phyloP scores from a whole-genome alignment of 345 rosid genomes.

The Euphorbia pulcherrima region DNA sequence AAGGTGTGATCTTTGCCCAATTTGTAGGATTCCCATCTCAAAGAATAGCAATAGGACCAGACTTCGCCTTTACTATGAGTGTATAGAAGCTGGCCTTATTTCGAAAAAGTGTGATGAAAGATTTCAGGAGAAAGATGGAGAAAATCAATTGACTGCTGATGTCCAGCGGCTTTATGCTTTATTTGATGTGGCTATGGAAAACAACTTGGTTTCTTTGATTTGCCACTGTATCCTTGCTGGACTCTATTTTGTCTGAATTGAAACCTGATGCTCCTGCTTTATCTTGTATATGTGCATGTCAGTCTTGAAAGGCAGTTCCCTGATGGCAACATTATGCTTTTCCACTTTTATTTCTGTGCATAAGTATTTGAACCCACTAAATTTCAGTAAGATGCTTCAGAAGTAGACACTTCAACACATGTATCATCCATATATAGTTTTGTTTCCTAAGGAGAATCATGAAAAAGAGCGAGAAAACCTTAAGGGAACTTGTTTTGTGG shows the following conservation, averaged over 20 bases:
- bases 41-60: constrained; percentile 39
- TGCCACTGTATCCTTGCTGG: constrained; percentile 81
- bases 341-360: neutral
- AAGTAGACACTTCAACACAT: neutral
- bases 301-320: neutral
- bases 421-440: neutral
- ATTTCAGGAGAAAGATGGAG: constrained; percentile 52
- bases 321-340: neutral
- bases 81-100: constrained; percentile 78
- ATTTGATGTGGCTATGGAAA: constrained; percentile 85
- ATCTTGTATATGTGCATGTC: neutral
- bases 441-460: neutral
- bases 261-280: neutral
- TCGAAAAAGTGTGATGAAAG: constrained; percentile 49
- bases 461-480: neutral
- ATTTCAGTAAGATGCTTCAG: constrained; percentile 1
- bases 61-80: constrained; percentile 75
- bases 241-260: neutral
- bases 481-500: neutral
- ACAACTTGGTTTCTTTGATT: constrained; percentile 73
- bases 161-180: constrained; percentile 82
- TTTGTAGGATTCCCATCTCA: constrained; percentile 59
- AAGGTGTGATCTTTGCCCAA: constrained; percentile 80
- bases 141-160: constrained; percentile 55
- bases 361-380: neutral